phyloP scores from a whole-genome alignment of 202 grass and related monocot genomes.

The Sporobolus alterniflorus region DNA sequence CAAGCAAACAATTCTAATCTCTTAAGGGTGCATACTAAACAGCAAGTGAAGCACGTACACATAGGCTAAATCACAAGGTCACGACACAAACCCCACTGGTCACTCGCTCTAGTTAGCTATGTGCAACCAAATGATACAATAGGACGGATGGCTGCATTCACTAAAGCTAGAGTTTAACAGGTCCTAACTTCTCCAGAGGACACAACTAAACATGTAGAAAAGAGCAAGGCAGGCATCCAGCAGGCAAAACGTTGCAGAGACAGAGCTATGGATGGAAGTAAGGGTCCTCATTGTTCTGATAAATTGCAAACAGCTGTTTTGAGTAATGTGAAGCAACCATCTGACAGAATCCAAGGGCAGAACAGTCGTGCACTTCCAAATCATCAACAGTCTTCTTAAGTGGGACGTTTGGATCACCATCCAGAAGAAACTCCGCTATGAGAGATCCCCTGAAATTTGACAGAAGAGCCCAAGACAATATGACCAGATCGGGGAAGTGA shows the following conservation, averaged over 20 bases:
- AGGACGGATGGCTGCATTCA: slow-evolving; percentile 4
- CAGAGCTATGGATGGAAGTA: slow-evolving; percentile 51
- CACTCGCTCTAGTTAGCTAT: neutral
- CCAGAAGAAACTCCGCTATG: slow-evolving; percentile 65
- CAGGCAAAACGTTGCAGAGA: neutral
- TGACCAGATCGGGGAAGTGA: neutral
- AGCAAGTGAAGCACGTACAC: neutral
- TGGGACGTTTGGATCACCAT: slow-evolving; percentile 53
- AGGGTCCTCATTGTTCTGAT: slow-evolving; percentile 64
- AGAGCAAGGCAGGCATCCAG: neutral
- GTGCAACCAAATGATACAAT: neutral
- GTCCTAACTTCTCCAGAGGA: neutral
- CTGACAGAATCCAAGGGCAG: slow-evolving; percentile 52
- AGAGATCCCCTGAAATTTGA: slow-evolving; percentile 42
- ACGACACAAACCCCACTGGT: neutral
- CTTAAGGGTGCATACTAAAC: neutral
- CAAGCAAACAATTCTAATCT: neutral
- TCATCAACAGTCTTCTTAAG: slow-evolving; percentile 57
- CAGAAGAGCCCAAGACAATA: slow-evolving; percentile 5
- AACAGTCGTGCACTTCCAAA: slow-evolving; percentile 36
- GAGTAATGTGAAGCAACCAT: slow-evolving; percentile 55
- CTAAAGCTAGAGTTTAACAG: slow-evolving; percentile 3
- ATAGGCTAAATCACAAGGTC: neutral
- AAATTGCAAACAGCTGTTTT: slow-evolving; percentile 77
- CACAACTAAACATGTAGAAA: slow-evolving; percentile 35